Percentiles rank a stretch among this genome's conserved stretches.
Conservation (phyloP, 1,284 basidiomycete genomes). For the Moniliella sp. region DNA sequence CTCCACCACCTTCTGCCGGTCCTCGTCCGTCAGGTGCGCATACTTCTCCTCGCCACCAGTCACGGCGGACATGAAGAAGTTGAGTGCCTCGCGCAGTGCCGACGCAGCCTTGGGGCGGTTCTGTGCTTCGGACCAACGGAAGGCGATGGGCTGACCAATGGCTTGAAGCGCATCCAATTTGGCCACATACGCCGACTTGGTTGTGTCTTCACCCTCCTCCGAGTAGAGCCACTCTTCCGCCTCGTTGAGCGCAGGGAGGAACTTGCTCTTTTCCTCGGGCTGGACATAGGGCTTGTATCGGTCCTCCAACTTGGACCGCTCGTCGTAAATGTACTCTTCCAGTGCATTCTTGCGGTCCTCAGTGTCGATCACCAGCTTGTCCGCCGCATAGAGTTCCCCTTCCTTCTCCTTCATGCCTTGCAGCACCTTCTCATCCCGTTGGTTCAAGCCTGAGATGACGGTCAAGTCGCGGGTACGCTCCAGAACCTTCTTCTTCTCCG, state of each 20-base stretch:
- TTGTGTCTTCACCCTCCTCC: constrained; percentile 30
- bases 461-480: constrained; percentile 29
- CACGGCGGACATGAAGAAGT: constrained; percentile 24
- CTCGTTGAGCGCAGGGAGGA: constrained; percentile 18
- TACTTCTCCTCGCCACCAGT: constrained; percentile 28
- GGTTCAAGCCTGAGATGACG: constrained; percentile 17
- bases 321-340: constrained; percentile 33
- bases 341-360: constrained; percentile 30
- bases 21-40: constrained; percentile 25
- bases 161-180: constrained; percentile 23
- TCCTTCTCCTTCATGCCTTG: constrained; percentile 26
- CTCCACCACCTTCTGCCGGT: constrained; percentile 32
- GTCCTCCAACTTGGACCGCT: constrained; percentile 29
- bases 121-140: constrained; percentile 23
- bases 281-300: constrained; percentile 22
- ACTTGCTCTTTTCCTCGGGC: constrained; percentile 27
- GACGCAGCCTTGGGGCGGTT: constrained; percentile 29
- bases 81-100: constrained; percentile 25
- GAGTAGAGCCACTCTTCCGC: constrained; percentile 33
- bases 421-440: constrained; percentile 14
- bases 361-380: constrained; percentile 33
- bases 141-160: constrained; percentile 23
- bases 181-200: constrained; percentile 26
- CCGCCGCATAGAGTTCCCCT: constrained; percentile 25
- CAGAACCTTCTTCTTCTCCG: constrained; percentile 26